Base-by-base conservation (phyloP, 768 basidiomycete genomes). In the Exsudoporus frostii region DNA sequence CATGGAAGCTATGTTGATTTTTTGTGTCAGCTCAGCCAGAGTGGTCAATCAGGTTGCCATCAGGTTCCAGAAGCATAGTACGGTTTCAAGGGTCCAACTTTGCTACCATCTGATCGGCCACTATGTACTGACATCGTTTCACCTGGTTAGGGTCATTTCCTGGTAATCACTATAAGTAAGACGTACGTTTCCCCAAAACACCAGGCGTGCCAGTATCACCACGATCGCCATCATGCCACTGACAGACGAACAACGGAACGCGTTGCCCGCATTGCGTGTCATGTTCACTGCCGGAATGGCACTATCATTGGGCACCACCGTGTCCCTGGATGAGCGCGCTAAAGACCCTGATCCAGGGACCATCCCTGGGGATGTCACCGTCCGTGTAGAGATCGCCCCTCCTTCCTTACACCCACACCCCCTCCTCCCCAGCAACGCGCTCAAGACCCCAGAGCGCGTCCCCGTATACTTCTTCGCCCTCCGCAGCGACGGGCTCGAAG, bases 401-500 rank as follows among this genome's bases (percentile, higher is more conserved):
- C 53, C 63, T 5, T 60, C 56, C 1, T 3, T 53, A 0, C n/a
- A 50, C 0, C 51, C 47, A 25, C 50, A 48, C 38, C 44, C 53
- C 5, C 45, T 53, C 24, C 25, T 51, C 27, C 15, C 34, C 8
- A 22, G n/a, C 15, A 6, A 30, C 19, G n/a, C 36, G 1, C 45
- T 65, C 25, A 62, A 38, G 24, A 3, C 44, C 2, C 55, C 66
- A 5, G 63, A 59, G n/a, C 57, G 45, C 13, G 60, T 63, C 15
- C 64, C 64, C 2, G 0, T 68, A 37, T 66, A 50, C 22, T 66
- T 64, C 27, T 69, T 42, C 6, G 1, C 56, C 32, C 56, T 58
- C 38, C 15, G 14, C 20, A 17, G 19, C 24, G 33, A 51, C 22
- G 3, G 1, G 9, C 29, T 11, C 14, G 14, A 20, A 10, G 6